These are phyloP conservation scores for Penicilliopsis zonata DNA, from an alignment of 495 filamentous ascomycete genomes.

Conservation along the genomic window DNA sequence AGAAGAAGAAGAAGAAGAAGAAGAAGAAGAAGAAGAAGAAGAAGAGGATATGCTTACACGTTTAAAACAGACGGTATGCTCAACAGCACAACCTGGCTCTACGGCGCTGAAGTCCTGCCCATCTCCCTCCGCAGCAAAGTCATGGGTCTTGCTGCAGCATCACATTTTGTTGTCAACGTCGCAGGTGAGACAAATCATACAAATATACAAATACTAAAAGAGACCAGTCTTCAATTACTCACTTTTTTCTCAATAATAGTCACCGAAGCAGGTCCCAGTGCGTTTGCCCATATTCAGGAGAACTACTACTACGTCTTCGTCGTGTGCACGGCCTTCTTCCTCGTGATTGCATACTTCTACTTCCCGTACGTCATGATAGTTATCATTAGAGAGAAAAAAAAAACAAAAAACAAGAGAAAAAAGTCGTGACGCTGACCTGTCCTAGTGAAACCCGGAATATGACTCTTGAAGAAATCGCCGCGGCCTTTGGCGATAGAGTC, in stretches of 20 bases:
- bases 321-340: slow-evolving; percentile 36
- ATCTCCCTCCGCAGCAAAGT: slow-evolving; percentile 45
- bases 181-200: slow-evolving; percentile 19
- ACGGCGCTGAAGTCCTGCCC: slow-evolving; percentile 47
- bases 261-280: slow-evolving; percentile 45
- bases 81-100: slow-evolving; percentile 49
- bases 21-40: too few species aligned
- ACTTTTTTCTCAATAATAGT: slow-evolving; percentile 13
- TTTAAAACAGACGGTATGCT: slow-evolving; percentile 36
- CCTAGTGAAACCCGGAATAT: slow-evolving; percentile 40
- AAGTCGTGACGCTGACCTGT: background rate
- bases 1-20: too few species aligned
- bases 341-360: slow-evolving; percentile 38
- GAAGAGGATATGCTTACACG: too few species aligned
- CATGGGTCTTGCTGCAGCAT: slow-evolving; percentile 44
- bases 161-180: slow-evolving; percentile 49
- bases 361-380: slow-evolving; percentile 42
- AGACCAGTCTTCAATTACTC: too few species aligned
- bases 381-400: too few species aligned
- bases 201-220: background rate
- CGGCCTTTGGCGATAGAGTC: slow-evolving; percentile 44
- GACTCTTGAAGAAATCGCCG: slow-evolving; percentile 46
- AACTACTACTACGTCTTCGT: slow-evolving; percentile 54
- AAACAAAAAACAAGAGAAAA: too few species aligned
- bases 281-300: slow-evolving; percentile 44